These are phyloP conservation scores for Pseudopyricularia javanii DNA, from an alignment of 2,329 filamentous ascomycete species.

Conservation along the genomic window DNA sequence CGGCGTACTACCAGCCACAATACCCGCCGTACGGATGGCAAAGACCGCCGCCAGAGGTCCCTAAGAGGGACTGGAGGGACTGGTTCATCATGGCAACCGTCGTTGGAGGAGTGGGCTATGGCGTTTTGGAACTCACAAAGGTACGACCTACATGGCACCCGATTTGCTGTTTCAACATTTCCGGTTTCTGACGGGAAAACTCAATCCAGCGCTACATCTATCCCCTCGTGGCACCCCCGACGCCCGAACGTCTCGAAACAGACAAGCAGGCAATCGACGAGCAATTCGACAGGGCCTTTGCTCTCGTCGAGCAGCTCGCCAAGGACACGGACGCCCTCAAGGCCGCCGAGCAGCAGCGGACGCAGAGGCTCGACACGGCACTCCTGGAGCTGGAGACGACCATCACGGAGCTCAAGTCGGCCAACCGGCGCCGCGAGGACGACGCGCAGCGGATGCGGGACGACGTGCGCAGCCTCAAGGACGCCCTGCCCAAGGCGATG, in stretches of 20 bases:
- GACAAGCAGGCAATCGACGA: conserved; percentile 91
- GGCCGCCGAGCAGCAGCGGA: conserved; percentile 71
- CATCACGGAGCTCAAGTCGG: conserved; percentile 67
- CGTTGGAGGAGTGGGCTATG: conserved; percentile 78
- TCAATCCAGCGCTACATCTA: conserved; percentile 66
- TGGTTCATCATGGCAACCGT: conserved; percentile 99
- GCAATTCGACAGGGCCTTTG: conserved; percentile 84
- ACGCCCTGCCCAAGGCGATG: conserved; percentile 78
- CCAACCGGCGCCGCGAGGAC: conserved; percentile 71
- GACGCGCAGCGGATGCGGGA: conserved; percentile 78
- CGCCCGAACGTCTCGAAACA: conserved; percentile 82
- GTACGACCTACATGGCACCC: conserved; percentile 25
- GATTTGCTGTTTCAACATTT: neutral
- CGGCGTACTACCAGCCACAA: conserved; percentile 30
- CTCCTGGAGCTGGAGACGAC: conserved; percentile 77
- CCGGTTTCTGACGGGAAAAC: too few relatives aligned
- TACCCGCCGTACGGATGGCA: conserved; percentile 43
- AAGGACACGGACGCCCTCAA: conserved; percentile 86
- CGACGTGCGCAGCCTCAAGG: conserved; percentile 72
- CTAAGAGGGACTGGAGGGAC: conserved; percentile 88
- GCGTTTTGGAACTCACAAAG: conserved; percentile 78
- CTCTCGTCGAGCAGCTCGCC: conserved; percentile 79
- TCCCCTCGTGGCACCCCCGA: conserved; percentile 84
- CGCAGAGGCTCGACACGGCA: conserved; percentile 69
- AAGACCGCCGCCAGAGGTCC: conserved; percentile 43